These are phyloP conservation scores for Aschersonia sp. DNA, from an alignment of 2,329 filamentous ascomycete genomes.

Conservation along the genomic window DNA sequence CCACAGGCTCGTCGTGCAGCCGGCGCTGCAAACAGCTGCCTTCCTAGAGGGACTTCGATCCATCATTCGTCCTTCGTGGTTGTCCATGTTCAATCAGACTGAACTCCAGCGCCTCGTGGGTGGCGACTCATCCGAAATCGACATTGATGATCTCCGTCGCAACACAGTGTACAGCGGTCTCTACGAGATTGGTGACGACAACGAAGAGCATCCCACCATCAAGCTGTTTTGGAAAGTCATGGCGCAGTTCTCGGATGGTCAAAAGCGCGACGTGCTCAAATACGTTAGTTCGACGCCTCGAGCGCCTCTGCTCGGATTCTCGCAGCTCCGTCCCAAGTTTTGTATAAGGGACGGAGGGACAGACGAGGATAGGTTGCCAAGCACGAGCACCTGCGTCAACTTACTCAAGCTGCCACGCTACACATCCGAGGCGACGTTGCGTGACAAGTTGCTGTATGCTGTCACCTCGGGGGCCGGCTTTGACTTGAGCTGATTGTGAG, in stretches of 20 bases:
- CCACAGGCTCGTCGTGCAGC: constrained; percentile 73
- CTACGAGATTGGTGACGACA: constrained; percentile 82
- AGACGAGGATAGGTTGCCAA: constrained; percentile 61
- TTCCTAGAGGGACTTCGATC: constrained; percentile 76
- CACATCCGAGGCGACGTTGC: constrained; percentile 46
- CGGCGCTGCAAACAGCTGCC: constrained; percentile 65
- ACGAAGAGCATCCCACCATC: constrained; percentile 71
- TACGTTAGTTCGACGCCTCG: constrained; percentile 91
- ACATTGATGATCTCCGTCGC: constrained; percentile 69
- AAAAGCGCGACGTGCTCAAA: constrained; percentile 77
- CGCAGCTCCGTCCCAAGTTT: constrained; percentile 71
- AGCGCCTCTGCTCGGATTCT: constrained; percentile 80
- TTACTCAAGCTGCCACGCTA: constrained; percentile 85
- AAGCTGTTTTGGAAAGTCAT: constrained; percentile 87
- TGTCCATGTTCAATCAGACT: constrained; percentile 96
- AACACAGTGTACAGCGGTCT: constrained; percentile 82
- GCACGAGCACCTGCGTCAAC: constrained; percentile 93
- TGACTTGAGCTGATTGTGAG: constrained; percentile 47
- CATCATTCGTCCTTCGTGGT: constrained; percentile 85
- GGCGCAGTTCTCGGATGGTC: constrained; percentile 56
- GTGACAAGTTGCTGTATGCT: constrained; percentile 76
- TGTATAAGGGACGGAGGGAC: constrained; percentile 65
- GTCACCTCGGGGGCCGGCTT: constrained; percentile 86
- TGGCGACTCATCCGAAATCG: constrained; percentile 73
- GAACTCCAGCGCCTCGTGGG: constrained; percentile 90